Evolutionary conservation across 2,329 filamentous ascomycete species (phyloP).

Genomic region (Helotiales sp.): DNA sequence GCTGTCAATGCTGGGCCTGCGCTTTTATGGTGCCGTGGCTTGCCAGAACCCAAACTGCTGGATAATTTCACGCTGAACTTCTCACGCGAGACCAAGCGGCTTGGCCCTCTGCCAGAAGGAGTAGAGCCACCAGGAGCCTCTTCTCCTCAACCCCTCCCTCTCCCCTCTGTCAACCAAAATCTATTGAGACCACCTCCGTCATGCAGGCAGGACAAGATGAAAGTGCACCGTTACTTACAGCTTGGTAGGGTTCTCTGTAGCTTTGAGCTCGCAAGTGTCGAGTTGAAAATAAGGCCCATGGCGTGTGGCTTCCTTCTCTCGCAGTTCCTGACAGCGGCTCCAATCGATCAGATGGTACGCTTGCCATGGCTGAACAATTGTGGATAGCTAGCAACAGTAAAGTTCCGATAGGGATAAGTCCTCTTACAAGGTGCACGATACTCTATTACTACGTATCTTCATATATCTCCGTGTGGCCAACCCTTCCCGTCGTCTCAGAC

Average conservation of each 20-base stretch:
- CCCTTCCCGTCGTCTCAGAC: slow-evolving; percentile 24
- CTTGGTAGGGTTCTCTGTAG: slow-evolving; percentile 40
- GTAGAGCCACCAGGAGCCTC: slow-evolving; percentile 28
- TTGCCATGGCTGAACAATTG: slow-evolving; percentile 34
- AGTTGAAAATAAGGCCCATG: slow-evolving; percentile 30
- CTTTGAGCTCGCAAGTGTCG: slow-evolving; percentile 36
- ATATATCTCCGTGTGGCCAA: slow-evolving; percentile 35
- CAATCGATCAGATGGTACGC: slow-evolving; percentile 20
- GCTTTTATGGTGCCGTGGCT: slow-evolving; percentile 7
- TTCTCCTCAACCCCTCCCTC: slow-evolving; percentile 21
- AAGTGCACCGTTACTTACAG: slow-evolving; percentile 28
- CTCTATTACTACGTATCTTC: slow-evolving; percentile 30
- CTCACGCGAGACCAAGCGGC: slow-evolving; percentile 26
- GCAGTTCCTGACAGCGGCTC: slow-evolving; percentile 24
- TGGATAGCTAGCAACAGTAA: slow-evolving; percentile 38
- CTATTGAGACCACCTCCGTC: slow-evolving; percentile 27
- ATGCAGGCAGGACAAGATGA: slow-evolving; percentile 25
- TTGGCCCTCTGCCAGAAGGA: slow-evolving; percentile 7
- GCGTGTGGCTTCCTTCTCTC: slow-evolving; percentile 31
- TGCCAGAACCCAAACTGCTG: not conserved
- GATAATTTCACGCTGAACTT: slow-evolving; percentile 2
- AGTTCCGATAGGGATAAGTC: slow-evolving; percentile 18
- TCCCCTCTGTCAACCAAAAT: not conserved
- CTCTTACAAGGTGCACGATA: slow-evolving; percentile 18
- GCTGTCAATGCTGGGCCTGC: slow-evolving; percentile 4